phyloP scores from a whole-genome alignment of 2,329 filamentous ascomycete genomes.

The Paraconiothyrium sp. region DNA sequence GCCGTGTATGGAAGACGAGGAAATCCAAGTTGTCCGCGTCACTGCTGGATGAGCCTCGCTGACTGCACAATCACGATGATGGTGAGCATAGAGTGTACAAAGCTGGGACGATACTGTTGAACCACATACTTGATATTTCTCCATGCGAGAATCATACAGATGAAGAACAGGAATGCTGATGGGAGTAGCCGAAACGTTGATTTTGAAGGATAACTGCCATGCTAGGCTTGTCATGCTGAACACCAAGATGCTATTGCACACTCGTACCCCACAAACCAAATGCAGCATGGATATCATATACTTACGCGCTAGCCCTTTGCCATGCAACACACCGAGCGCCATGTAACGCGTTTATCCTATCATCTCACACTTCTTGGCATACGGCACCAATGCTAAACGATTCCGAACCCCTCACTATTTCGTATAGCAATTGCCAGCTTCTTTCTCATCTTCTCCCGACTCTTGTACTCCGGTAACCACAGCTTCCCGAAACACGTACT shows the following conservation, averaged over 20 bases:
- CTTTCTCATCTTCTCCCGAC: conserved; percentile 73
- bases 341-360: background rate
- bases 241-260: background rate
- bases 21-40: too few species aligned
- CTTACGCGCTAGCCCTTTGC: background rate
- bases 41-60: too few species aligned
- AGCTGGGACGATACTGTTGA: too few species aligned
- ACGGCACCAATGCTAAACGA: conserved; percentile 30
- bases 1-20: too few species aligned
- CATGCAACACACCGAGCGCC: background rate
- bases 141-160: background rate
- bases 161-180: background rate
- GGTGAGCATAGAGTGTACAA: too few species aligned
- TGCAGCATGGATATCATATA: background rate
- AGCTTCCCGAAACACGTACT: conserved; percentile 94
- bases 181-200: background rate
- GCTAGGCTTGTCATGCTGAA: background rate
- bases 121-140: background rate
- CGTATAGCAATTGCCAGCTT: conserved; percentile 86
- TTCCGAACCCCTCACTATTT: conserved; percentile 87
- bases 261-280: background rate
- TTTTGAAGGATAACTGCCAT: background rate
- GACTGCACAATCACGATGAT: too few species aligned
- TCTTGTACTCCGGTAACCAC: conserved; percentile 82
- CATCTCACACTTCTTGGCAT: background rate